Base-by-base conservation (phyloP, 2,329 filamentous ascomycete species). In the Verticillium longisporum region DNA sequence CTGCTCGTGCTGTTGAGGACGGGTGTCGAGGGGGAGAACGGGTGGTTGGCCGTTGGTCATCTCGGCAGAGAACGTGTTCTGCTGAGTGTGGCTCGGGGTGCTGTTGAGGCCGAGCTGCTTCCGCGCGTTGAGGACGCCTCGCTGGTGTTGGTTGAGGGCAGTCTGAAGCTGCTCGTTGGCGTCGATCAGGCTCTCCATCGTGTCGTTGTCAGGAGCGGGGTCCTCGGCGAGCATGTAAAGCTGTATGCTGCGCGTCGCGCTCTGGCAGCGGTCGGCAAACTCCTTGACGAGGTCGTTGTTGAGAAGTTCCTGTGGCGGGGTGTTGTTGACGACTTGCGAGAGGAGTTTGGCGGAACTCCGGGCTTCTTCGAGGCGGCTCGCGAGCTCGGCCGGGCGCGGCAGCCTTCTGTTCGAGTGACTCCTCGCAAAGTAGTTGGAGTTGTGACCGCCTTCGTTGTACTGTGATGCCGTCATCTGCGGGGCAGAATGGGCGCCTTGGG, bases 171-270 rank as follows among this genome's bases (percentile, higher is more conserved):
- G 90, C 74, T 98, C 95, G 72, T 96, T 97, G 14, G 92, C 95
- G 74, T 97, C 92, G 69, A 99, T 97, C 64, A 99, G 79, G 14
- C 87, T 93, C 71, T 95, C 87, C 84, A 98, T 92, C 1, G 94
- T 98, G 67, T 97, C 89, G 69, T 97, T 94, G 73, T 98, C 95
- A 0, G 94, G 93, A 1, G 85, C 72, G 0, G 94, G 93, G 71
- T 91, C 84, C 61, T 89, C 87, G 56, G 88, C 85, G 53, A 87
- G 82, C 80, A 98, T 97, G 76, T 96, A 98, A 36, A 82, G 81
- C 70, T 97, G 92, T 67, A 98, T 87, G 70, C 89, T 91, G 60
- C 88, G 84, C 59, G 90, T 88, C 4, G 94, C 94, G 60, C 86
- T 84, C 65, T 88, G 86, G 71, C 94, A 98, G 31, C 95, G 88